phyloP scores from a whole-genome alignment of 164 flowering plant genomes.

The Vitis vinifera region DNA sequence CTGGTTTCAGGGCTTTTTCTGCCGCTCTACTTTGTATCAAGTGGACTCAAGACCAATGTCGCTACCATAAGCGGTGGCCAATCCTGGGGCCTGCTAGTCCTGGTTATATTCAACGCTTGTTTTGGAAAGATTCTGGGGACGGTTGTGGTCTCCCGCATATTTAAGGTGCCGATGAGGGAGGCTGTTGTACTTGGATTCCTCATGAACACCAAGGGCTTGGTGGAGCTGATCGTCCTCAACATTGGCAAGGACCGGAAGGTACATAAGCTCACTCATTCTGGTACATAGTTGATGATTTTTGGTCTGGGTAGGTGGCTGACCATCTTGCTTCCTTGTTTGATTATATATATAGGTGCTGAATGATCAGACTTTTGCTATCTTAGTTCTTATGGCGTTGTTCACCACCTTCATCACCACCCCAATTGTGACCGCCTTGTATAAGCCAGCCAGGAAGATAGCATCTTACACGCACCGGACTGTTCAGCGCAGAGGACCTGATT shows the following conservation, averaged over 20 bases:
- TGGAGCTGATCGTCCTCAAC: constrained; percentile 41
- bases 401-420: constrained; percentile 73
- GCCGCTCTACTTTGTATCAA: constrained; percentile 30
- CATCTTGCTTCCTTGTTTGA: no score
- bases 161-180: constrained; percentile 25
- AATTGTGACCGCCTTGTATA: constrained; percentile 35
- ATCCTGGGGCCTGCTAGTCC: constrained; percentile 26
- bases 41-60: constrained; percentile 33
- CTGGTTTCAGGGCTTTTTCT: constrained; percentile 31
- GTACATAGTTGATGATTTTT: no score
- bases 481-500: constrained; percentile 24
- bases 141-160: constrained; percentile 10
- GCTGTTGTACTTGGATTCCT: constrained; percentile 29
- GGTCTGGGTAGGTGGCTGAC: no score
- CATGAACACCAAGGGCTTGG: constrained; percentile 42
- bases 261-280: neutral
- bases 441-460: constrained; percentile 32
- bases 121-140: constrained; percentile 36
- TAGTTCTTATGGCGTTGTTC: constrained; percentile 57
- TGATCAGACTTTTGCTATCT: constrained; percentile 49
- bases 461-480: constrained; percentile 44
- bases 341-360: constrained; percentile 40
- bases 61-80: constrained; percentile 26
- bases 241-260: constrained; percentile 36
- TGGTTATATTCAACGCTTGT: constrained; percentile 26